Percentiles rank a stretch among this genome's conserved stretches.
Conservation (phyloP, 2,329 filamentous ascomycete genomes). For the Aspergillus sergii region DNA sequence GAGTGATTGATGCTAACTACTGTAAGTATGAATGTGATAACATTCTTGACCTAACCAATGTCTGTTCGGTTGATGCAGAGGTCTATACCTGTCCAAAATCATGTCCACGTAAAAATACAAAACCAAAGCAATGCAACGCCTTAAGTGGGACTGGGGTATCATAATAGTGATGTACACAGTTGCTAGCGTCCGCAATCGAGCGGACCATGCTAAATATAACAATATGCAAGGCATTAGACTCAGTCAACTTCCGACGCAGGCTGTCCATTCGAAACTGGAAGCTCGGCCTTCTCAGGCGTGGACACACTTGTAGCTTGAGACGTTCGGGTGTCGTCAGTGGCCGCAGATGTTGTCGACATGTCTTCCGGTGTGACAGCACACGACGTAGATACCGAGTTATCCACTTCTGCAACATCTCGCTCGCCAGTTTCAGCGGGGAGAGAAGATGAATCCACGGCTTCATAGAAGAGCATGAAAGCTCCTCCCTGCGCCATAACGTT, state of each 20-base stretch:
- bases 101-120: background rate
- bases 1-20: background rate
- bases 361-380: conserved; percentile 25
- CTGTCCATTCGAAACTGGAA: conserved; percentile 3
- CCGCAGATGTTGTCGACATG: conserved; percentile 29
- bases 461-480: conserved; percentile 98
- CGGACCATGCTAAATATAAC: conserved; percentile 1
- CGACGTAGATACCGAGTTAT: conserved; percentile 22
- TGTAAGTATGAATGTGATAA: background rate
- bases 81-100: background rate
- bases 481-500: conserved; percentile 74
- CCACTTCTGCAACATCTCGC: conserved; percentile 9
- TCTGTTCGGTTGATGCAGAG: background rate
- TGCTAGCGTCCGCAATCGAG: background rate
- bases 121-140: conserved; percentile 13
- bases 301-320: conserved; percentile 36
- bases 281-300: conserved; percentile 17
- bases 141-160: conserved; percentile 20
- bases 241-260: conserved; percentile 17
- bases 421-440: background rate
- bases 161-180: conserved; percentile 17
- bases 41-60: background rate
- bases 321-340: conserved; percentile 27
- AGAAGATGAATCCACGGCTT: conserved; percentile 59
- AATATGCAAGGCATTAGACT: conserved; percentile 7